A percentile compares a stretch with the other conserved stretches of the same genome.
Evolutionary conservation across 208 protist genomes (phyloP).

Genomic region (Acanthamoeba healyi): DNA sequence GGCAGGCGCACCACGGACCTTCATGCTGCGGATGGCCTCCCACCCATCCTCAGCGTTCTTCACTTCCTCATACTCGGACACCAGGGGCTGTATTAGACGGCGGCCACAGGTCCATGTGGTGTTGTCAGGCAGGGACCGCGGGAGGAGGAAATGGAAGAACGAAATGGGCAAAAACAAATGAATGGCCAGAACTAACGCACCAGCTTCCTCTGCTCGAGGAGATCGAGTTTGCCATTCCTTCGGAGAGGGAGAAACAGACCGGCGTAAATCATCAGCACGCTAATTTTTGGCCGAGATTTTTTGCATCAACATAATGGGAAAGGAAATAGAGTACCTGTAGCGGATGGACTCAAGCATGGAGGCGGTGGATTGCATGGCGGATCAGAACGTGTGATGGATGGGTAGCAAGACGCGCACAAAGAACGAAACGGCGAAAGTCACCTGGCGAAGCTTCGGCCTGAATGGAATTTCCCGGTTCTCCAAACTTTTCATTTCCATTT

Average conservation of each 20-base stretch:
- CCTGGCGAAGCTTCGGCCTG: too few relatives aligned
- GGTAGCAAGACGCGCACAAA: not conserved
- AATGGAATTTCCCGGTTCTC: not conserved
- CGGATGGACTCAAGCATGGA: slow-evolving; percentile 70
- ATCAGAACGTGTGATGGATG: not conserved
- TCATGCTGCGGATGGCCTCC: slow-evolving; percentile 95
- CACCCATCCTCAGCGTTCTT: slow-evolving; percentile 93
- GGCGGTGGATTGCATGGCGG: slow-evolving; percentile 56
- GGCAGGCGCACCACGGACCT: slow-evolving; percentile 96
- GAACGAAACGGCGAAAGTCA: slow-evolving; percentile 8
- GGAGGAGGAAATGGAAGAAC: not conserved
- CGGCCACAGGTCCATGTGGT: too few relatives aligned
- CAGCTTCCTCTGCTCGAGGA: slow-evolving; percentile 66
- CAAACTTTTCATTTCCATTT: not conserved
- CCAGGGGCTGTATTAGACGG: slow-evolving; percentile 64
- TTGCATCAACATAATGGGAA: not conserved
- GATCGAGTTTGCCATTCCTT: slow-evolving; percentile 49
- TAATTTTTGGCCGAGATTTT: too few relatives aligned
- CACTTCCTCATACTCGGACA: slow-evolving; percentile 89
- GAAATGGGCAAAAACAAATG: not conserved
- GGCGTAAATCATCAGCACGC: too few relatives aligned
- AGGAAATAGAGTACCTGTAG: not conserved
- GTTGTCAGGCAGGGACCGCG: too few relatives aligned
- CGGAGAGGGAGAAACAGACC: not conserved
- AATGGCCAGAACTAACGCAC: not conserved